Percentiles rank a stretch among this genome's conserved stretches.
Evolutionary conservation across 352 stramenopile genomes (phyloP).

Genomic region (Pythium phragmiticola): DNA sequence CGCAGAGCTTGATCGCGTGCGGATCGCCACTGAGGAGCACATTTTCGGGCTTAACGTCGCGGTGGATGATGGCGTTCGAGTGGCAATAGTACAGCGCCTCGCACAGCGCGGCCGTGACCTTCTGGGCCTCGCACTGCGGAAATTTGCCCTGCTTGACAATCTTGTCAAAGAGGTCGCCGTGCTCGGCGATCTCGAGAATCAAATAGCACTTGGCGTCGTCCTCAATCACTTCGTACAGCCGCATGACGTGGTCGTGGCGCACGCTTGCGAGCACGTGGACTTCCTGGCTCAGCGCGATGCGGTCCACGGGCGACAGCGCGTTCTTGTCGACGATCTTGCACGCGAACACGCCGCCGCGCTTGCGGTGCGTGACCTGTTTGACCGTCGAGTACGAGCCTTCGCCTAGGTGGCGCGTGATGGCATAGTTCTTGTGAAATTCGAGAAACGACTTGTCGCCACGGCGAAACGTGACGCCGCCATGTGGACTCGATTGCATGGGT

Average conservation of each 20-base stretch:
- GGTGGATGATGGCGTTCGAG: conserved; percentile 81
- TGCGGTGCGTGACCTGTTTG: conserved; percentile 84
- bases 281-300: conserved; percentile 69
- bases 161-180: conserved; percentile 87
- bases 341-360: conserved; percentile 65
- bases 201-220: conserved; percentile 96
- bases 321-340: conserved; percentile 88
- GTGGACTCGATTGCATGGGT: no score
- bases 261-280: conserved; percentile 69
- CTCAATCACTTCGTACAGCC: conserved; percentile 92
- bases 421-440: conserved; percentile 83
- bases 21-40: conserved; percentile 66
- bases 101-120: conserved; percentile 68
- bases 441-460: conserved; percentile 80
- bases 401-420: conserved; percentile 75
- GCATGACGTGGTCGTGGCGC: conserved; percentile 89
- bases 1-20: conserved; percentile 73
- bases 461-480: conserved; percentile 34
- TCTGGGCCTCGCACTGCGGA: conserved; percentile 58
- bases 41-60: conserved; percentile 87
- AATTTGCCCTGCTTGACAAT: conserved; percentile 86
- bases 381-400: conserved; percentile 88
- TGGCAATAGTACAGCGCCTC: conserved; percentile 93
- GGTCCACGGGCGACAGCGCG: conserved; percentile 69
- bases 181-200: conserved; percentile 95